Conservation (phyloP, 768 basidiomycete genomes). For the Rhizopogon roseolus region DNA sequence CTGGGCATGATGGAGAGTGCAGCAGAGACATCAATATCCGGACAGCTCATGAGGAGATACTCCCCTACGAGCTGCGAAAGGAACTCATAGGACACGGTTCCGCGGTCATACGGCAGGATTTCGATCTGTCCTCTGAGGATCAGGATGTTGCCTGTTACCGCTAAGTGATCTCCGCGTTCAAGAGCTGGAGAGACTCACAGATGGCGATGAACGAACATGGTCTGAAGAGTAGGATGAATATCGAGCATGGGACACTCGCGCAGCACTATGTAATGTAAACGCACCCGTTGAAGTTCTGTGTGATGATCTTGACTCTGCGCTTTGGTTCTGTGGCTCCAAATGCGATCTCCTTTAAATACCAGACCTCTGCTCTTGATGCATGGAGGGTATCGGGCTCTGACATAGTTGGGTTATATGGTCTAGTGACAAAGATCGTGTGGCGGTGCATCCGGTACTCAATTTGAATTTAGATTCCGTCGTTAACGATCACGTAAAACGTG, state of each 20-base stretch:
- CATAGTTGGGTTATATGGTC: slow-evolving; percentile 3
- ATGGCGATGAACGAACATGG: slow-evolving; percentile 92
- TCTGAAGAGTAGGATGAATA: slow-evolving; percentile 32
- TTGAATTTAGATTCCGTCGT: too few relatives aligned
- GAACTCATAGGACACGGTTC: slow-evolving; percentile 77
- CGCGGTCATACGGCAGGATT: slow-evolving; percentile 62
- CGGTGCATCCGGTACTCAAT: too few relatives aligned
- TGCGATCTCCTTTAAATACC: slow-evolving; percentile 68
- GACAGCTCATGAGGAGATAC: slow-evolving; percentile 60
- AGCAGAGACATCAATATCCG: slow-evolving; percentile 34
- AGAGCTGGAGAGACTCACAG: slow-evolving; percentile 41
- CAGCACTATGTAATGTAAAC: slow-evolving; percentile 18
- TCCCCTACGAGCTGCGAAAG: slow-evolving; percentile 82
- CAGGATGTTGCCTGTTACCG: slow-evolving; percentile 71
- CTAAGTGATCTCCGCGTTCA: not conserved
- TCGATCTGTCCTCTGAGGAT: slow-evolving; percentile 79
- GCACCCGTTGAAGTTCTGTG: slow-evolving; percentile 82
- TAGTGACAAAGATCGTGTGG: too few relatives aligned
- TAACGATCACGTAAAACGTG: too few relatives aligned
- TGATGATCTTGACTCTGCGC: slow-evolving; percentile 57
- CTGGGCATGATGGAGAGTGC: slow-evolving; percentile 40
- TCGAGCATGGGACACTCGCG: not conserved
- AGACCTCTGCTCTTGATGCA: slow-evolving; percentile 47
- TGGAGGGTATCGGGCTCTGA: slow-evolving; percentile 14
- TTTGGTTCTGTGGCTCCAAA: slow-evolving; percentile 35